Base-by-base conservation (phyloP, 2,329 filamentous ascomycete species). In the Cladosporium sp. region DNA sequence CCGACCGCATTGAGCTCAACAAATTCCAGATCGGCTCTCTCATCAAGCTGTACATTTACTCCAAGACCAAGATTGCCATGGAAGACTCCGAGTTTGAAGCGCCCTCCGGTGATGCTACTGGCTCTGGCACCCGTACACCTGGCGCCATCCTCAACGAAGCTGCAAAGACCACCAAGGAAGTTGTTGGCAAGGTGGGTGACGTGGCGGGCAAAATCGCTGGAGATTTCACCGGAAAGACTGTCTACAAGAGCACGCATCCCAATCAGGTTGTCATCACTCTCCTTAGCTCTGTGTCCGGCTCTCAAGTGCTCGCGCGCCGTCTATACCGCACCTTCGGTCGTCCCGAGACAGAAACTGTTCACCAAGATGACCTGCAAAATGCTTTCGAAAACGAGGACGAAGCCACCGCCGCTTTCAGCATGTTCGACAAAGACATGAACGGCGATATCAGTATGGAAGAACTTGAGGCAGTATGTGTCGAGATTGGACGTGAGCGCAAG, bases 361-460 rank as follows among this genome's bases (percentile, higher is more conserved):
- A 83, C 16, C 77, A 85, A 0, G 88, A 90, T 8, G 91, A 96
- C 63, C 71, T 97, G 50, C 84, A 83, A 56, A 74, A 79, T 9
- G 90, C 88, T 0, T 96, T 95, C 61, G 80, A 86, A 9, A 87
- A 85, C 19, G 79, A 85, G 14, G 91, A 96, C 11, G 92, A 96
- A 66, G 89, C 90, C 0, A 86, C 93, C 50, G 87, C 87, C 2
- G 91, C 91, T 0, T 96, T 97, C 63, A 77, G 78, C 61, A 91
- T 96, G 76, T 96, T 96, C 61, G 92, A 97, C 72, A 95, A 93
- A 66, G 92, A 97, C 63, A 82, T 96, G 74, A 97, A 97, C 58
- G 92, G 91, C 3, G 92, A 97, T 64, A 95, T 96, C 46, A 95
- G 88, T 0, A 90, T 95, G 81, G 89, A 95, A 63, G 92, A 96